phyloP scores from a whole-genome alignment of 2,329 filamentous ascomycete species.

The Pseudogymnoascus sp. region DNA sequence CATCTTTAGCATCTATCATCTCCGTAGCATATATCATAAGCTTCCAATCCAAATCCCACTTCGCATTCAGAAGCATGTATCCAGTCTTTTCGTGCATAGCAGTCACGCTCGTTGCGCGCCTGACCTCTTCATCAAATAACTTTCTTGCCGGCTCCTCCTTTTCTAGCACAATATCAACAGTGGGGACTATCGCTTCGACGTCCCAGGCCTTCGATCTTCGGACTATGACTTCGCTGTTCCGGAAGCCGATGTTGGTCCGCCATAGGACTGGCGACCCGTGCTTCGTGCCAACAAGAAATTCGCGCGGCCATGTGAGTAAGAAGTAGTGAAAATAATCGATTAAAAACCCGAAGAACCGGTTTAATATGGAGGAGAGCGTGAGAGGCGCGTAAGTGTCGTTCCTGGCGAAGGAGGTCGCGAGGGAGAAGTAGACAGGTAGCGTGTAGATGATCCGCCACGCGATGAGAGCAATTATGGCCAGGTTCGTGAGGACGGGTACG shows the following conservation, averaged over 20 bases:
- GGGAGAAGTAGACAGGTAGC: constrained; percentile 61
- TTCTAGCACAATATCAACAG: constrained; percentile 39
- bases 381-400: not conserved
- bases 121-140: constrained; percentile 53
- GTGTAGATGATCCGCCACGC: constrained; percentile 60
- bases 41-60: constrained; percentile 83
- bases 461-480: constrained; percentile 56
- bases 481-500: constrained; percentile 70
- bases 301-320: constrained; percentile 64
- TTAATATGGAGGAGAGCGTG: constrained; percentile 13
- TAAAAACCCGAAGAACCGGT: constrained; percentile 56
- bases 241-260: constrained; percentile 68
- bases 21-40: constrained; percentile 66
- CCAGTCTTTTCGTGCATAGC: constrained; percentile 72
- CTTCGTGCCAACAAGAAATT: constrained; percentile 56
- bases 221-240: constrained; percentile 72
- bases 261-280: constrained; percentile 59
- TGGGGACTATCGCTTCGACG: constrained; percentile 35
- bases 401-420: constrained; percentile 20
- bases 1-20: constrained; percentile 22
- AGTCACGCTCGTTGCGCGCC: constrained; percentile 59
- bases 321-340: constrained; percentile 66
- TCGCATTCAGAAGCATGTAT: constrained; percentile 73
- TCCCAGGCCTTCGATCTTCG: constrained; percentile 70
- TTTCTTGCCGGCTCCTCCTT: constrained; percentile 43